Evolutionary conservation across 192 early-diverging fungal species (phyloP).

Genomic region (Backusella psychrophila): DNA sequence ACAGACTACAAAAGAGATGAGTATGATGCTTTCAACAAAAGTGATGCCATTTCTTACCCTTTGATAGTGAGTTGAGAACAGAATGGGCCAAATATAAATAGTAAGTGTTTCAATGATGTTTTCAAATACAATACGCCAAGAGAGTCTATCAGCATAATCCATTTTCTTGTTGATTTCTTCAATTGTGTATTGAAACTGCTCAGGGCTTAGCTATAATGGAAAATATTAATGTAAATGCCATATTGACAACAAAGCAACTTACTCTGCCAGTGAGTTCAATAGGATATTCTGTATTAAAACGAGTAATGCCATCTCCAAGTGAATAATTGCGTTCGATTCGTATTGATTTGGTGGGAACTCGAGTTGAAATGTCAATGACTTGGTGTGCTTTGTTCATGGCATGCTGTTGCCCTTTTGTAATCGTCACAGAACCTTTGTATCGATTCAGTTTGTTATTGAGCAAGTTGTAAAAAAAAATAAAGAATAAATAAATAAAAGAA

Average conservation of each 20-base stretch:
- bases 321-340: slow-evolving; percentile 39
- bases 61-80: slow-evolving; percentile 33
- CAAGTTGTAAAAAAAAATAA: no score
- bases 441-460: slow-evolving; percentile 1
- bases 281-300: slow-evolving; percentile 30
- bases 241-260: background rate
- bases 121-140: slow-evolving; percentile 28
- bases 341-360: slow-evolving; percentile 20
- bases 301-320: slow-evolving; percentile 38
- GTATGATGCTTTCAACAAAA: background rate
- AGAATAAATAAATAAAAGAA: background rate
- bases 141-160: slow-evolving; percentile 30
- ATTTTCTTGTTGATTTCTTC: slow-evolving; percentile 30
- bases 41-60: background rate
- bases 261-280: slow-evolving; percentile 26
- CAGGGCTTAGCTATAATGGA: slow-evolving; percentile 21
- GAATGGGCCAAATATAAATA: slow-evolving; percentile 36
- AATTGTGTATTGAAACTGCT: slow-evolving; percentile 32
- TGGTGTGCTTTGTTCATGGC: slow-evolving; percentile 7
- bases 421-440: background rate
- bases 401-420: slow-evolving; percentile 5
- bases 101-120: slow-evolving; percentile 38
- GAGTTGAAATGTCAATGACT: slow-evolving; percentile 9
- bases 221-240: background rate
- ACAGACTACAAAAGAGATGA: slow-evolving; percentile 9